Evolutionary conservation across 202 grass and related monocot species (phyloP).

Genomic region (Musa balbisiana): DNA sequence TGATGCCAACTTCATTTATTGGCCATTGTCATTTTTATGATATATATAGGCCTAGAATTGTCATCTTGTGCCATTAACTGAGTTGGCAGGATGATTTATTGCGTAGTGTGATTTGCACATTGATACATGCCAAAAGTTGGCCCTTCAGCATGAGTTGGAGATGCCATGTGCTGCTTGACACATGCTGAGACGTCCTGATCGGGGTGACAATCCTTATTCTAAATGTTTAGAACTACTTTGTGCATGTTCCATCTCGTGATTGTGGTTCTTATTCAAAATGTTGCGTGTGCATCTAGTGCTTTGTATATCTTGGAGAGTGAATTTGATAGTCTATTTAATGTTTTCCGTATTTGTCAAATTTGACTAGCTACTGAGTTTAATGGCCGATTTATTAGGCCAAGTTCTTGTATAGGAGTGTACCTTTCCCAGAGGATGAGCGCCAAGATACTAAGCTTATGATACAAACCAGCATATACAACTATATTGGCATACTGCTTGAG

Average conservation of each 20-base stretch:
- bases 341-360: not conserved
- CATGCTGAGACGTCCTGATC: not conserved
- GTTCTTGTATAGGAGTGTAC: slow-evolving; percentile 61
- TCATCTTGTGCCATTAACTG: not conserved
- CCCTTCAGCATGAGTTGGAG: not conserved
- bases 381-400: slow-evolving; percentile 44
- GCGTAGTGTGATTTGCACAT: not conserved
- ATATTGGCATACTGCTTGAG: slow-evolving; percentile 77
- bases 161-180: not conserved
- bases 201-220: not conserved
- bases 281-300: not conserved
- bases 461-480: slow-evolving; percentile 86
- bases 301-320: not conserved
- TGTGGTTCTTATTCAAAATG: not conserved
- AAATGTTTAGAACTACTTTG: not conserved
- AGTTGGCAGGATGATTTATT: not conserved
- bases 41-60: too few species aligned
- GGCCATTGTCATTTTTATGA: too few species aligned
- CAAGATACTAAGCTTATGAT: slow-evolving; percentile 84
- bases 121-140: not conserved
- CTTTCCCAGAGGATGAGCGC: slow-evolving; percentile 64
- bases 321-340: not conserved
- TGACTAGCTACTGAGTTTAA: not conserved
- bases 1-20: not conserved
- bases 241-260: not conserved